Percentiles rank a stretch among this genome's conserved stretches.
phyloP scores from a whole-genome alignment of 2,329 filamentous ascomycete genomes.

The Myriosclerotinia duriaeana region DNA sequence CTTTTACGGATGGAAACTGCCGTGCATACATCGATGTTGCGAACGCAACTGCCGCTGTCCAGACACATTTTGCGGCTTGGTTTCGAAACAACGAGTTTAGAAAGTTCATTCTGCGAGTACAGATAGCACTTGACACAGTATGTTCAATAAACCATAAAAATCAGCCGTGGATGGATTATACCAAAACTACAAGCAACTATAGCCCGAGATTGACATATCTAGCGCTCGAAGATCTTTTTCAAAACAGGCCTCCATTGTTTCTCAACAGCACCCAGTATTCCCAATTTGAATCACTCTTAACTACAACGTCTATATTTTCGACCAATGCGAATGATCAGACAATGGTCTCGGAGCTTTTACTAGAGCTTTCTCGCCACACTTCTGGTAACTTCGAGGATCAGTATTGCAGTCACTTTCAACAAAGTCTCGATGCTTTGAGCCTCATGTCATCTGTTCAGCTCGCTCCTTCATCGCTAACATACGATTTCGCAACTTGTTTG shows the following conservation, averaged over 20 bases:
- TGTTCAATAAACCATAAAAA: neutral
- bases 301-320: too few relatives aligned
- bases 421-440: constrained; percentile 27
- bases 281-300: neutral
- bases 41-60: too few relatives aligned
- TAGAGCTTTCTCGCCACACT: constrained; percentile 22
- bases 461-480: neutral
- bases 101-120: constrained; percentile 21
- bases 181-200: constrained; percentile 1
- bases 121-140: constrained; percentile 12
- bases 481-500: neutral
- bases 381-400: constrained; percentile 24
- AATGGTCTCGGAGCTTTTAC: constrained; percentile 25
- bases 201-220: constrained; percentile 12
- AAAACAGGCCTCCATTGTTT: constrained; percentile 14
- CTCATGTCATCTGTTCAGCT: neutral
- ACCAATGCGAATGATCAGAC: neutral
- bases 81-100: constrained; percentile 25
- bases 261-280: neutral
- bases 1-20: neutral
- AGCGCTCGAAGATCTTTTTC: constrained; percentile 15
- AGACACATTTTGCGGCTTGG: constrained; percentile 26
- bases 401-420: constrained; percentile 27
- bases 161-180: constrained; percentile 2
- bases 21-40: constrained; percentile 24